Evolutionary conservation across 768 basidiomycete species (phyloP).

Genomic region (Trametes sanguinea): DNA sequence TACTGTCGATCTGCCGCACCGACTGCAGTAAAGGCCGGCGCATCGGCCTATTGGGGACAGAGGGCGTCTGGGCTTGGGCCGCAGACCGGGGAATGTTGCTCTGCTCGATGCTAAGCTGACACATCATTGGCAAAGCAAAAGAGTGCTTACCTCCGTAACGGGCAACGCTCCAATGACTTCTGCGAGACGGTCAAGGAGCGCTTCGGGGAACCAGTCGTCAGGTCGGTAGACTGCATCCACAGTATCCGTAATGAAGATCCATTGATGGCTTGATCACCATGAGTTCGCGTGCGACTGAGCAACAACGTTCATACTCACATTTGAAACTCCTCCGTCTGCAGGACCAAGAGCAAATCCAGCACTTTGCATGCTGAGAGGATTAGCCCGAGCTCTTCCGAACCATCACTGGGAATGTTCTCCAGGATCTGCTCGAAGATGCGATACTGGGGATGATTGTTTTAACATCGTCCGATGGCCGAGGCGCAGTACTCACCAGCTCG

Average conservation of each 20-base stretch:
- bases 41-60: constrained; percentile 40
- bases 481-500: constrained; percentile 61
- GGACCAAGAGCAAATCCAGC: constrained; percentile 84
- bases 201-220: constrained; percentile 79
- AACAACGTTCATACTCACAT: constrained; percentile 53
- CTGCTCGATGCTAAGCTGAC: constrained; percentile 23
- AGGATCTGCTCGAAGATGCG: constrained; percentile 88
- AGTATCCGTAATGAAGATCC: constrained; percentile 98
- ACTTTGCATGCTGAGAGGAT: constrained; percentile 92
- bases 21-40: constrained; percentile 74
- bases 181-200: constrained; percentile 88
- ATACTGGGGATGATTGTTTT: constrained; percentile 50
- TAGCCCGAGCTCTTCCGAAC: constrained; percentile 81
- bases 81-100: constrained; percentile 22
- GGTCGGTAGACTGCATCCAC: constrained; percentile 92
- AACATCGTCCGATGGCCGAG: neutral
- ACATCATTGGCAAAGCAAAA: neutral
- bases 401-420: constrained; percentile 69
- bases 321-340: constrained; percentile 98
- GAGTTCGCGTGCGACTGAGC: neutral
- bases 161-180: constrained; percentile 79
- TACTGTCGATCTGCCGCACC: constrained; percentile 76
- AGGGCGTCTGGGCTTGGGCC: constrained; percentile 18
- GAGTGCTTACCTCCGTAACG: constrained; percentile 35
- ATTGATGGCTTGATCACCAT: constrained; percentile 72